Evolutionary conservation across 257 asterid species (phyloP).

Genomic region (Solanum stenotomum): DNA sequence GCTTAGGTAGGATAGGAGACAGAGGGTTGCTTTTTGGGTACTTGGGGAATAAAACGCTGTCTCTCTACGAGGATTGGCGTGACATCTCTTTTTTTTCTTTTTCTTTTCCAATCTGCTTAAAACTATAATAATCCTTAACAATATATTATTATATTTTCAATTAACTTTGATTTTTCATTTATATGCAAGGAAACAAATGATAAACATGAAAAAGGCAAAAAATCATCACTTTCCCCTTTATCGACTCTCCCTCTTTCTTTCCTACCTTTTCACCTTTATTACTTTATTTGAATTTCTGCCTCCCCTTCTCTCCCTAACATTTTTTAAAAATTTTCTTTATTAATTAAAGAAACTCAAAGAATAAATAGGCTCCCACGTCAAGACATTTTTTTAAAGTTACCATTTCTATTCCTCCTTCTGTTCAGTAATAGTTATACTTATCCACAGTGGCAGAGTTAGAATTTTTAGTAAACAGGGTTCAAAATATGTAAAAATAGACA

Average conservation of each 20-base stretch:
- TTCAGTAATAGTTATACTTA: background rate
- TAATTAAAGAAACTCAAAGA: background rate
- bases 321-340: background rate
- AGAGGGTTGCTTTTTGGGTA: conserved; percentile 45
- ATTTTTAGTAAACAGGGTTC: too few species aligned
- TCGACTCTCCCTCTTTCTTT: conserved; percentile 17
- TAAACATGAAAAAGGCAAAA: conserved; percentile 47
- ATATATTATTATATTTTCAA: background rate
- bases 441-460: too few species aligned
- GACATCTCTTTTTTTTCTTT: conserved; percentile 9
- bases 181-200: conserved; percentile 37
- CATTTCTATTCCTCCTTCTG: background rate
- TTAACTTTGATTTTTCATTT: conserved; percentile 15
- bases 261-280: conserved; percentile 16
- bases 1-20: conserved; percentile 34
- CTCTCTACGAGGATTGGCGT: conserved; percentile 45
- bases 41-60: conserved; percentile 35
- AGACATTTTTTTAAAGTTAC: background rate
- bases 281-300: conserved; percentile 44
- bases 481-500: too few species aligned
- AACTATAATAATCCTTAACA: background rate
- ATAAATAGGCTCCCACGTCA: background rate
- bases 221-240: conserved; percentile 21
- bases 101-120: background rate
- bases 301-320: conserved; percentile 10